Conservation (phyloP, 2,329 filamentous ascomycete genomes). For the Aspergillus fijiensis region DNA sequence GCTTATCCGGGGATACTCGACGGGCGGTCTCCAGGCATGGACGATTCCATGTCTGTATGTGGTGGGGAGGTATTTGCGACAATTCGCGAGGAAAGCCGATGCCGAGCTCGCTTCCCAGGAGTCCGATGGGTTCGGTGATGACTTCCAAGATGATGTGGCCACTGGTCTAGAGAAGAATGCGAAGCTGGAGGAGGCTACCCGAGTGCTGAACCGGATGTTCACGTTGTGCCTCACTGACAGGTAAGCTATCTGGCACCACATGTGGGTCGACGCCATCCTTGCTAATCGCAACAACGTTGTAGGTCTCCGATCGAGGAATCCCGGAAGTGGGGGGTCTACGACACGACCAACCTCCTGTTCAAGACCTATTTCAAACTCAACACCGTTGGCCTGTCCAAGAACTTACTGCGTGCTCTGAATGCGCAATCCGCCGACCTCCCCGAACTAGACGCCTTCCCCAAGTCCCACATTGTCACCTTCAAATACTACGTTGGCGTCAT, state of each 20-base stretch:
- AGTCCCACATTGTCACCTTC: conserved; percentile 89
- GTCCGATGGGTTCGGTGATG: conserved; percentile 47
- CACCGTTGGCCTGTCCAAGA: conserved; percentile 83
- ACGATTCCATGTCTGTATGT: conserved; percentile 88
- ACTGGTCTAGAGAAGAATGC: conserved; percentile 74
- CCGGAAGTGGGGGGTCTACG: conserved; percentile 97
- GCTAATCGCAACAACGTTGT: conserved; percentile 7
- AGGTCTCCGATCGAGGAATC: conserved; percentile 83
- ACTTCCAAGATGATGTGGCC: conserved; percentile 79
- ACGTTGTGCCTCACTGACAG: conserved; percentile 85
- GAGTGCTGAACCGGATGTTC: conserved; percentile 89
- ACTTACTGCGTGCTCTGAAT: conserved; percentile 78
- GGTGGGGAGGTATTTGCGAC: conserved; percentile 78
- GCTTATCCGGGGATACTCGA: conserved; percentile 78
- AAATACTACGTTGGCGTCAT: conserved; percentile 94
- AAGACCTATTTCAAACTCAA: conserved; percentile 98
- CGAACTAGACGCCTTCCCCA: conserved; percentile 73
- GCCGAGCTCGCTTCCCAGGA: conserved; percentile 58
- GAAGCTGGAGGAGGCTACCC: conserved; percentile 85
- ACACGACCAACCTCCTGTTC: conserved; percentile 90
- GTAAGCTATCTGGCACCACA: conserved; percentile 49
- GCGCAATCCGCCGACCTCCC: conserved; percentile 81
- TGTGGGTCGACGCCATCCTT: not conserved
- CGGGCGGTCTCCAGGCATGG: conserved; percentile 77
- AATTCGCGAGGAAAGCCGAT: conserved; percentile 90